Evolutionary conservation across 2,329 filamentous ascomycete genomes (phyloP).

Genomic region (Neoascochyta sp.): DNA sequence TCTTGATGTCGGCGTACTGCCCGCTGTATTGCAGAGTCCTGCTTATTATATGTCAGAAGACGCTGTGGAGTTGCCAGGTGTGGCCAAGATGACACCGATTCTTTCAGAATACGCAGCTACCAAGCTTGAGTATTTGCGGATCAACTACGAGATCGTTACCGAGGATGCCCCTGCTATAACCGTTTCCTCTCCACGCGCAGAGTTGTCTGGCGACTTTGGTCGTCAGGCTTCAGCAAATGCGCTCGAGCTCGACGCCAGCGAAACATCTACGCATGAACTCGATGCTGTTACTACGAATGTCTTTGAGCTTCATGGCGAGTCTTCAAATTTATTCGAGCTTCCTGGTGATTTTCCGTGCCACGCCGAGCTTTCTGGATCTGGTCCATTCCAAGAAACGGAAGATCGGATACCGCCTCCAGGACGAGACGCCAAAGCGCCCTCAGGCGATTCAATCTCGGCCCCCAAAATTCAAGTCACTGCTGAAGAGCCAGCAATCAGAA

Average conservation of each 20-base stretch:
- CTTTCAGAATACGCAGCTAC: constrained; percentile 47
- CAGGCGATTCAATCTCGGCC: not conserved
- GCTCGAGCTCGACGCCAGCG: constrained; percentile 25
- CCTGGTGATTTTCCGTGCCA: constrained; percentile 19
- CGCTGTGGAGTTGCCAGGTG: constrained; percentile 42
- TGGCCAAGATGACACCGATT: constrained; percentile 53
- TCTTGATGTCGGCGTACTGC: constrained; percentile 53
- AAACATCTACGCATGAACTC: constrained; percentile 18
- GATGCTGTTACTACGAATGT: constrained; percentile 15
- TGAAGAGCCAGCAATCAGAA: constrained; percentile 34
- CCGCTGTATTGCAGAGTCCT: constrained; percentile 13
- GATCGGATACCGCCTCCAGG: too few species aligned
- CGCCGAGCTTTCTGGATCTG: too few species aligned
- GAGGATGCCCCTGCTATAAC: constrained; percentile 34
- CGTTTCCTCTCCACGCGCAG: constrained; percentile 18
- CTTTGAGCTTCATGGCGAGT: constrained; percentile 29
- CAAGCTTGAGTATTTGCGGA: constrained; percentile 52
- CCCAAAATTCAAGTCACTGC: constrained; percentile 26
- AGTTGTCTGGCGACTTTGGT: constrained; percentile 23
- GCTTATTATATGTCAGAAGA: constrained; percentile 19
- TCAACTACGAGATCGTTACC: constrained; percentile 55
- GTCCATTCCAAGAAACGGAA: too few species aligned
- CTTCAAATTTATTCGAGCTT: constrained; percentile 20
- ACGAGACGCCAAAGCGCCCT: too few species aligned
- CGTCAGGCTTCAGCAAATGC: constrained; percentile 17